Percentiles rank a stretch among this genome's conserved stretches.
phyloP scores from a whole-genome alignment of 139 green algal genomes.

The Dunaliella sp. region DNA sequence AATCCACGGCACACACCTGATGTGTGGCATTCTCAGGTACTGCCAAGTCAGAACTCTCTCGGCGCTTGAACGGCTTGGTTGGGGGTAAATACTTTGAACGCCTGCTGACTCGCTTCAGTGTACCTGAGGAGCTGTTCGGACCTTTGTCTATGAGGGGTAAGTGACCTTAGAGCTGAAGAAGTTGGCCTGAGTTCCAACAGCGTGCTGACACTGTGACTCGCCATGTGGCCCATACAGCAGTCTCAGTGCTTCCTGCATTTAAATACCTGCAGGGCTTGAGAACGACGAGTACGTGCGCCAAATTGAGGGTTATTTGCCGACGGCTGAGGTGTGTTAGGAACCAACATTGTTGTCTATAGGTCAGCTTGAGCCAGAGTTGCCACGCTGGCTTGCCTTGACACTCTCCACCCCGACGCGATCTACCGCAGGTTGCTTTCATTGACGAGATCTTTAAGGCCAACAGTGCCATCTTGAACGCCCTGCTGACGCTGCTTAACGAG shows the following conservation, averaged over 20 bases:
- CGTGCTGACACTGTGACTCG: no score
- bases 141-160: constrained; percentile 79
- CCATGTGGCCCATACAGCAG: no score
- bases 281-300: constrained; percentile 84
- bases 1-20: no score
- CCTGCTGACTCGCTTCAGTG: constrained; percentile 86
- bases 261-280: constrained; percentile 45
- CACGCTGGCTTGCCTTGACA: not conserved
- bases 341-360: not conserved
- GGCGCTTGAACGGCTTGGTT: constrained; percentile 62
- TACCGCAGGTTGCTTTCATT: constrained; percentile 80
- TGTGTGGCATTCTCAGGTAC: constrained; percentile 70
- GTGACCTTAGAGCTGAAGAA: no score
- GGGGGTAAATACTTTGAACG: constrained; percentile 85
- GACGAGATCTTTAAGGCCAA: constrained; percentile 90
- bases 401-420: no score
- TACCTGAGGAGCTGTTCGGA: constrained; percentile 93
- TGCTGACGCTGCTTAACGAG: constrained; percentile 94
- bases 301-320: constrained; percentile 84
- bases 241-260: no score
- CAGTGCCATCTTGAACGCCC: constrained; percentile 90
- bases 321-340: constrained; percentile 34
- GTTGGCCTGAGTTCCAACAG: no score
- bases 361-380: not conserved
- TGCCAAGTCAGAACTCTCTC: constrained; percentile 85